Base-by-base conservation (phyloP, 202 grass and related monocot genomes). In the Carex arenaria region DNA sequence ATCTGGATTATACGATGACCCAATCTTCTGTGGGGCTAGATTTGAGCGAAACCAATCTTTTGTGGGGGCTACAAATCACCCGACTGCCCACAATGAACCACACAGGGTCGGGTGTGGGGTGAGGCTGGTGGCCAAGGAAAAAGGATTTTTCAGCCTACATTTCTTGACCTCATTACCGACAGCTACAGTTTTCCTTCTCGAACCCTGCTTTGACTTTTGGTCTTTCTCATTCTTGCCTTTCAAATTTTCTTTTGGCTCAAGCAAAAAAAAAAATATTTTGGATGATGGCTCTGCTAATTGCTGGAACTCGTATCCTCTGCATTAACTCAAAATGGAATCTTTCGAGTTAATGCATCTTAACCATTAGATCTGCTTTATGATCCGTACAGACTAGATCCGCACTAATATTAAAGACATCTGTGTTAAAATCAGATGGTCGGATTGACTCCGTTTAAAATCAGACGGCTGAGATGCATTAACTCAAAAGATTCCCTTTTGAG, bases 11-110 rank as follows among this genome's bases (percentile, higher is more conserved):
- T 30, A 54, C 2, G 22, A 63, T 15, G 40, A 61, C 13, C 32
- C 32, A 54, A 82, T 82, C 34, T 82, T 82, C 26, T 67, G 61
- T 82, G 72, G 72, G 72, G 72, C 26, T 32, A 56, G 26, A 75
- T 75, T 54, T 31, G 14, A 31, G 23, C 43, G 12, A 52, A 64
- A 49, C 32, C 63, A 82, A 82, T 68, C 36, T 82, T 82, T 54
- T 57, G 43, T 82, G 47, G 80, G 80, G 64, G 42, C 80, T 70
- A 51, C 80, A 52, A 69, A 82, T 82, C 64, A 52, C 13, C 63
- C 2, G 10, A 34, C 5, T 52, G 30, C 43, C 43, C 15, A 10
- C 63, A 54, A 31, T 34, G 11, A 20, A 52, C 64, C 47, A 67
- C 60, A 68, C 62, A 65, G 54, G 18, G 61, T 82, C 80, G 68